Evolutionary conservation across 495 filamentous ascomycete species (phyloP).

Genomic region (Podospora australis): DNA sequence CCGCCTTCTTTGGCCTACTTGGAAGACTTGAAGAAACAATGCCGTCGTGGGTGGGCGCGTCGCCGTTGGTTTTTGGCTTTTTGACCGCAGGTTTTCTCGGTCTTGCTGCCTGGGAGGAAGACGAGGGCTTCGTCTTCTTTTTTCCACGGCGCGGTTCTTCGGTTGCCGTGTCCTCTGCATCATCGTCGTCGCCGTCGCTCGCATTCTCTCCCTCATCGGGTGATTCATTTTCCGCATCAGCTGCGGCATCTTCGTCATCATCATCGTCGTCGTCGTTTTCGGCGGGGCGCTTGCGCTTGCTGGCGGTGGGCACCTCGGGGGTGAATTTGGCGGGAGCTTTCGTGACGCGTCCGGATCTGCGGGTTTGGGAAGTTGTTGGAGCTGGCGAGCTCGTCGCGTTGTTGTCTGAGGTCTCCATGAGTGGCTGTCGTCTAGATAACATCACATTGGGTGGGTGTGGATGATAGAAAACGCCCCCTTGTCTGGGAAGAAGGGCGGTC

Average conservation of each 20-base stretch:
- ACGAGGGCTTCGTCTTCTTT: conserved; percentile 24
- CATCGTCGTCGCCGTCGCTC: conserved; percentile 42
- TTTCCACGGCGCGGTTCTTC: conserved; percentile 29
- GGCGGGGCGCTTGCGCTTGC: conserved; percentile 52
- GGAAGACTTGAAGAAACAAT: conserved; percentile 35
- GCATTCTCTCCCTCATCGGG: conserved; percentile 47
- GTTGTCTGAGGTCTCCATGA: conserved; percentile 51
- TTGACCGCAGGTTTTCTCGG: conserved; percentile 59
- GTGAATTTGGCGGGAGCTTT: conserved; percentile 65
- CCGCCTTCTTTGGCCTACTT: conserved; percentile 56
- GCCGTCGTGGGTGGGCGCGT: conserved; percentile 29
- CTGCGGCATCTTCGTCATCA: conserved; percentile 40
- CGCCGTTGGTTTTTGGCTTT: conserved; percentile 67
- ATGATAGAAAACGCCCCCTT: conserved; percentile 1
- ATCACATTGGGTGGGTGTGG: conserved; percentile 28
- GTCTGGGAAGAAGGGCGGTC: conserved; percentile 4
- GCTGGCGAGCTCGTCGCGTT: conserved; percentile 49
- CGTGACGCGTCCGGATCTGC: conserved; percentile 77
- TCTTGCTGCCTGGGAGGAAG: conserved; percentile 33
- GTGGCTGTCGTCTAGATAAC: conserved; percentile 25
- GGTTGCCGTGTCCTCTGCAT: conserved; percentile 36
- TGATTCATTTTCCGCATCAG: conserved; percentile 49
- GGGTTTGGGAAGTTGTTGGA: conserved; percentile 42
- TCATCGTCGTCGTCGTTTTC: conserved; percentile 43
- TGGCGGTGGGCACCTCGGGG: conserved; percentile 36